Conservation (phyloP, 2,329 filamentous ascomycete species). For the Aspergillus alliaceus region DNA sequence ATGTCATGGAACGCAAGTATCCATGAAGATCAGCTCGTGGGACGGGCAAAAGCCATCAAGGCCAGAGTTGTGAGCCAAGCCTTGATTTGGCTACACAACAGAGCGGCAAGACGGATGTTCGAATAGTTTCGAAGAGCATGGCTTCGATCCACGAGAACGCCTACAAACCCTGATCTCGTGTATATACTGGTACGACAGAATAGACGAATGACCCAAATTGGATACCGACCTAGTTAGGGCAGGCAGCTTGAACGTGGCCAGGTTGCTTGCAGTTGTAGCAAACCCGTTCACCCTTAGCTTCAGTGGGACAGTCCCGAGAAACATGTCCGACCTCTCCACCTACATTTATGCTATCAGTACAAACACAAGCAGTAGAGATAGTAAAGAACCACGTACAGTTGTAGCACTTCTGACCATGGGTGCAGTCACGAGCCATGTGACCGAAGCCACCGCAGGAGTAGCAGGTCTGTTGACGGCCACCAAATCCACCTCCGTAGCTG, state of each 20-base stretch:
- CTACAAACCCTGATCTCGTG: slow-evolving; percentile 16
- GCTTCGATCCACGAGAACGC: slow-evolving; percentile 11
- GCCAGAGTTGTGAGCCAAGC: slow-evolving; percentile 22
- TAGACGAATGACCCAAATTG: slow-evolving; percentile 25
- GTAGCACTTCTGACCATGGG: slow-evolving; percentile 99
- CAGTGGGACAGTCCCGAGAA: slow-evolving; percentile 92
- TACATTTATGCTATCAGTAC: slow-evolving; percentile 27
- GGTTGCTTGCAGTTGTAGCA: slow-evolving; percentile 94
- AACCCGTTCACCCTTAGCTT: slow-evolving; percentile 86
- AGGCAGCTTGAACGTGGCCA: slow-evolving; percentile 90
- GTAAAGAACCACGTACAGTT: slow-evolving; percentile 64
- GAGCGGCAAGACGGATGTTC: slow-evolving; percentile 24
- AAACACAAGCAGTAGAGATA: not conserved
- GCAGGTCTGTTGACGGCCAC: slow-evolving; percentile 75
- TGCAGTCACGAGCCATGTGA: slow-evolving; percentile 97
- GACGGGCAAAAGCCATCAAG: slow-evolving; percentile 22
- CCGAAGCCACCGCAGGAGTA: slow-evolving; percentile 97
- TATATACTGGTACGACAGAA: slow-evolving; percentile 23
- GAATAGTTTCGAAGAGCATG: slow-evolving; percentile 26
- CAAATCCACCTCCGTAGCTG: slow-evolving; percentile 48
- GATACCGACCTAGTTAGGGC: slow-evolving; percentile 68
- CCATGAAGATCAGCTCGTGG: slow-evolving; percentile 17
- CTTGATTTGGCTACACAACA: slow-evolving; percentile 20
- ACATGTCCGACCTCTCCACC: slow-evolving; percentile 87
- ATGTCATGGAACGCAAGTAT: slow-evolving; percentile 15